Conservation (phyloP, 2,329 filamentous ascomycete genomes). For the Trematosphaeria pertusa region DNA sequence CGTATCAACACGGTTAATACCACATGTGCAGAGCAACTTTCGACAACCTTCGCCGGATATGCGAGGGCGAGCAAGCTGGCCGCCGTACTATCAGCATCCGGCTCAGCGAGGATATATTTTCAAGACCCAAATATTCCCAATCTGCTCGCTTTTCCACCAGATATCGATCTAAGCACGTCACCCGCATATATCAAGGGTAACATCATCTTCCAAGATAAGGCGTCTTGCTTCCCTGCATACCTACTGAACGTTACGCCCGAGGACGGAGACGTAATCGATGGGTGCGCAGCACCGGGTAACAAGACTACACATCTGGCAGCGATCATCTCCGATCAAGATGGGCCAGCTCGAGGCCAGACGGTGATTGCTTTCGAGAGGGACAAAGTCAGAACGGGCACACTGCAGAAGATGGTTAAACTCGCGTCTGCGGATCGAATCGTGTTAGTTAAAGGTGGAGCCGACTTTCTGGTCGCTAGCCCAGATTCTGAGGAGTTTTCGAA, state of each 20-base stretch:
- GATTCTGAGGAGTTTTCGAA: conserved; percentile 64
- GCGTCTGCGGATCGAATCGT: conserved; percentile 75
- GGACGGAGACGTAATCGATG: conserved; percentile 84
- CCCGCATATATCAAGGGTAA: conserved; percentile 76
- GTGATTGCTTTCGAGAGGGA: conserved; percentile 87
- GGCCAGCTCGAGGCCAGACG: conserved; percentile 40
- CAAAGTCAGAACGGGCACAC: conserved; percentile 70
- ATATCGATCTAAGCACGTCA: conserved; percentile 74
- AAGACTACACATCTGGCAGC: conserved; percentile 95
- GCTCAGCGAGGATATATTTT: conserved; percentile 62
- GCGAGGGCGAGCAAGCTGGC: conserved; percentile 62
- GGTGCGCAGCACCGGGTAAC: conserved; percentile 93
- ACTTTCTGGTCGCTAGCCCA: conserved; percentile 82
- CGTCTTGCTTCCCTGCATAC: conserved; percentile 94
- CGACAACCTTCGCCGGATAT: conserved; percentile 74
- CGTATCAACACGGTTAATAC: conserved; percentile 82
- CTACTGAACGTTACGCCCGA: conserved; percentile 72
- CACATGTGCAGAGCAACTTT: conserved; percentile 73
- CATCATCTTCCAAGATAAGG: conserved; percentile 94
- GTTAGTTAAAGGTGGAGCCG: conserved; percentile 73
- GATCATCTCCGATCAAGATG: conserved; percentile 62
- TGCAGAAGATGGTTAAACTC: conserved; percentile 82
- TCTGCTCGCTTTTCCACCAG: conserved; percentile 77
- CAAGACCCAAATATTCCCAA: conserved; percentile 85
- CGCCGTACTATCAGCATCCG: conserved; percentile 59